These are phyloP conservation scores for Fonsecaea nubica DNA, from an alignment of 2,329 filamentous ascomycete genomes.

Conservation along the genomic window DNA sequence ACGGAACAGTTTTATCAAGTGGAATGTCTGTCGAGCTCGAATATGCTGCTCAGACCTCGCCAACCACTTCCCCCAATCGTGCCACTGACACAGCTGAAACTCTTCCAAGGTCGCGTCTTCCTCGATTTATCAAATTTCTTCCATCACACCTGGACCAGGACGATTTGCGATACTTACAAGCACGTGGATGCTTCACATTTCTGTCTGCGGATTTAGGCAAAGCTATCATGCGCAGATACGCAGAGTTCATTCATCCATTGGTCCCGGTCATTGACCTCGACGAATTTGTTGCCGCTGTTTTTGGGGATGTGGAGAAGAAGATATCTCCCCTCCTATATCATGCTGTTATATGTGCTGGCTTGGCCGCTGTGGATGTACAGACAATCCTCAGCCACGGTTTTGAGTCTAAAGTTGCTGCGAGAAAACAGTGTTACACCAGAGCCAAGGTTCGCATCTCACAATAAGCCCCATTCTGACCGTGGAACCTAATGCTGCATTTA, in stretches of 20 bases:
- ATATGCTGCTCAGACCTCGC: not conserved
- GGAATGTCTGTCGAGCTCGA: slow-evolving; percentile 1
- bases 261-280: slow-evolving; percentile 19
- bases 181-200: slow-evolving; percentile 13
- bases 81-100: slow-evolving; percentile 2
- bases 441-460: slow-evolving; percentile 19
- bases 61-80: not conserved
- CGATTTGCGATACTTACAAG: slow-evolving; percentile 15
- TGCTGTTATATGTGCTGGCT: slow-evolving; percentile 19
- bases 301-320: not conserved
- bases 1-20: not conserved
- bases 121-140: slow-evolving; percentile 21
- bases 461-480: not conserved
- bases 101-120: not conserved
- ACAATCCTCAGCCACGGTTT: slow-evolving; percentile 19
- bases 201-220: slow-evolving; percentile 8
- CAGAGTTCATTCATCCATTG: slow-evolving; percentile 20
- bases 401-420: slow-evolving; percentile 17
- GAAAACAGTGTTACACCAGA: slow-evolving; percentile 20
- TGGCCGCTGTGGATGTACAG: slow-evolving; percentile 23
- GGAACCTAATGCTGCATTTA: slow-evolving; percentile 3
- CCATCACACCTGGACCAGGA: slow-evolving; percentile 11
- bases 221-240: slow-evolving; percentile 14
- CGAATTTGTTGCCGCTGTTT: slow-evolving; percentile 8
- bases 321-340: slow-evolving; percentile 22